These are phyloP conservation scores for Acer negundo DNA, from an alignment of 345 rosid genomes.

Conservation along the genomic window DNA sequence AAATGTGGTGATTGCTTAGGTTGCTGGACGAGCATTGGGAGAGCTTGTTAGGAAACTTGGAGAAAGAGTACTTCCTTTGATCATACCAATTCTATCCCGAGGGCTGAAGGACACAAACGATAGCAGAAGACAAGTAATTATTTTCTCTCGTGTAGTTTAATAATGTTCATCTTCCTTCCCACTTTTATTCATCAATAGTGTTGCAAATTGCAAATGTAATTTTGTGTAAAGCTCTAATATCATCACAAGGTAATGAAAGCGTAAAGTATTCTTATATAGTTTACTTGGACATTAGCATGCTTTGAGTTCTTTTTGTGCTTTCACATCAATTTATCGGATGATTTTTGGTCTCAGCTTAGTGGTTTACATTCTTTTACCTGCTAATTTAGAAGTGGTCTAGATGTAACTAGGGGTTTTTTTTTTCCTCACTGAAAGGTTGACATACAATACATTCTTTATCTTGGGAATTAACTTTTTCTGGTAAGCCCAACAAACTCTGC, in stretches of 20 bases:
- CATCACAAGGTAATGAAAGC: background rate
- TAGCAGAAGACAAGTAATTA: slow-evolving; percentile 87
- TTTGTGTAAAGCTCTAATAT: background rate
- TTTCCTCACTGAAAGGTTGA: background rate
- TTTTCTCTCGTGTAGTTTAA: slow-evolving; percentile 3
- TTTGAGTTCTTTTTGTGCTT: background rate
- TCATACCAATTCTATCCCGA: slow-evolving; percentile 82
- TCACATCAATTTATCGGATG: background rate
- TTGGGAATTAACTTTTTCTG: background rate
- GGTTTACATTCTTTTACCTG: background rate
- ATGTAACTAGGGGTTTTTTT: background rate
- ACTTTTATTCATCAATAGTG: background rate
- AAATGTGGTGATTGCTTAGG: slow-evolving; percentile 42
- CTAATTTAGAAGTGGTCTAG: background rate
- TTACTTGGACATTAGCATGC: background rate
- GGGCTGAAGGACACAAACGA: slow-evolving; percentile 79
- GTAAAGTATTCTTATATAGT: background rate
- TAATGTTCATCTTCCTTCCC: background rate
- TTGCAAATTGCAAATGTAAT: background rate
- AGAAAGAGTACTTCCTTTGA: slow-evolving; percentile 98
- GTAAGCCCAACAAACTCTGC: background rate
- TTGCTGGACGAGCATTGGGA: slow-evolving; percentile 92
- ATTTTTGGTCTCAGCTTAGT: background rate
- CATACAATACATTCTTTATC: background rate
- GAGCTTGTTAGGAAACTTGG: slow-evolving; percentile 99